Conservation (phyloP, 768 basidiomycete genomes). For the Panus rudis region DNA sequence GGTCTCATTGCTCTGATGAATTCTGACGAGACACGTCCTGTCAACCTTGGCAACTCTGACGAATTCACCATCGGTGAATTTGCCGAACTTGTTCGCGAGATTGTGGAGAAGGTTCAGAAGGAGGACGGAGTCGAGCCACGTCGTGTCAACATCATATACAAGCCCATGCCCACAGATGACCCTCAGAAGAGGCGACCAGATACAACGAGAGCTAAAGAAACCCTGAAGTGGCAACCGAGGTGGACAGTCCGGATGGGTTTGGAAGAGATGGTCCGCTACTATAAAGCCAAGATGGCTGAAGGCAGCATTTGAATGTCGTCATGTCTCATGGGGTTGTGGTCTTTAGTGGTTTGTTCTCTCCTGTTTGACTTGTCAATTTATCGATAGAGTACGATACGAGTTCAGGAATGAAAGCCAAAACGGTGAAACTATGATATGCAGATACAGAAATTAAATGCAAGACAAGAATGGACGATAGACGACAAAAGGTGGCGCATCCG, state of each 20-base stretch:
- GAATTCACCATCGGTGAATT: conserved; percentile 96
- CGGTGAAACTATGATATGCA: too few species aligned
- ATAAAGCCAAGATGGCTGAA: conserved; percentile 84
- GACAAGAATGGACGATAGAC: too few species aligned
- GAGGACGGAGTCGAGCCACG: conserved; percentile 60
- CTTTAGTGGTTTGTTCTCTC: too few species aligned
- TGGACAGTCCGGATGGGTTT: conserved; percentile 93
- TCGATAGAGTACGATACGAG: too few species aligned
- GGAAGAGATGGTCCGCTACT: conserved; percentile 93
- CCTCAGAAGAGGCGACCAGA: conserved; percentile 93
- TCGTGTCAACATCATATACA: conserved; percentile 65
- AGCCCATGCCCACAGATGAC: conserved; percentile 85
- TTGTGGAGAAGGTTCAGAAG: conserved; percentile 88
- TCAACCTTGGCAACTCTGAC: conserved; percentile 93
- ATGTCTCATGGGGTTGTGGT: not conserved
- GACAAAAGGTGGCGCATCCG: too few species aligned
- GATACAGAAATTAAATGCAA: too few species aligned
- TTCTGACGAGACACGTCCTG: conserved; percentile 85
- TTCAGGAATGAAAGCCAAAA: too few species aligned
- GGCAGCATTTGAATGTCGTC: conserved; percentile 52
- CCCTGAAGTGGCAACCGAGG: conserved; percentile 83
- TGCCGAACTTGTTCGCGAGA: conserved; percentile 84
- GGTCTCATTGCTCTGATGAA: conserved; percentile 94
- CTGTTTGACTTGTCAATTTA: too few species aligned
- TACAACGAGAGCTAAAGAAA: conserved; percentile 81